phyloP scores from a whole-genome alignment of 2,329 filamentous ascomycete genomes.

The Ophiostoma perfectum region DNA sequence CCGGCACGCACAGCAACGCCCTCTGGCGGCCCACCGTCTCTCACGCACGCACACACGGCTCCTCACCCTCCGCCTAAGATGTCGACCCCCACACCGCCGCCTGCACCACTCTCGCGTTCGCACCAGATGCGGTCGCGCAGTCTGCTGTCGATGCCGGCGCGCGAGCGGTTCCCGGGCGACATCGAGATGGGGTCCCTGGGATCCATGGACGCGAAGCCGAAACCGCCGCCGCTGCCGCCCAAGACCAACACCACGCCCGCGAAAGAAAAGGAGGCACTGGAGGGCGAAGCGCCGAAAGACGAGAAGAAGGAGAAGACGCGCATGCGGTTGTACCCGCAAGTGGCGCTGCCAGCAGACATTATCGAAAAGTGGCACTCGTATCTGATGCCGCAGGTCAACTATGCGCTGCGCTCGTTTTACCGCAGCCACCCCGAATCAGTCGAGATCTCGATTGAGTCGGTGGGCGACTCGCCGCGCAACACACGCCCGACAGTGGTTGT shows the following conservation, averaged over 20 bases:
- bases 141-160: conserved; percentile 1
- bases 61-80: conserved; percentile 1
- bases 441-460: conserved; percentile 69
- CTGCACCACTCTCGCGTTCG: not conserved
- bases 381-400: conserved; percentile 68
- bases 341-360: conserved; percentile 53
- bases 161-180: conserved; percentile 15
- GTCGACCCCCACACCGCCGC: not conserved
- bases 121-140: not conserved
- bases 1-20: not conserved
- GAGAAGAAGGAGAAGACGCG: conserved; percentile 34
- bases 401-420: conserved; percentile 64
- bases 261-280: conserved; percentile 21
- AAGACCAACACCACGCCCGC: conserved; percentile 21
- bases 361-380: conserved; percentile 67
- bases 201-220: conserved; percentile 6
- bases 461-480: conserved; percentile 62
- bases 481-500: conserved; percentile 69
- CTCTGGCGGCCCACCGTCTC: not conserved
- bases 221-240: conserved; percentile 19
- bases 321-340: conserved; percentile 55
- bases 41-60: conserved; percentile 16
- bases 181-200: not conserved
- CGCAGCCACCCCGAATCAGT: conserved; percentile 69
- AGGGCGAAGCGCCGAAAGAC: not conserved